Base-by-base conservation (phyloP, 495 filamentous ascomycete genomes). In the Jackrogersella multiformis region DNA sequence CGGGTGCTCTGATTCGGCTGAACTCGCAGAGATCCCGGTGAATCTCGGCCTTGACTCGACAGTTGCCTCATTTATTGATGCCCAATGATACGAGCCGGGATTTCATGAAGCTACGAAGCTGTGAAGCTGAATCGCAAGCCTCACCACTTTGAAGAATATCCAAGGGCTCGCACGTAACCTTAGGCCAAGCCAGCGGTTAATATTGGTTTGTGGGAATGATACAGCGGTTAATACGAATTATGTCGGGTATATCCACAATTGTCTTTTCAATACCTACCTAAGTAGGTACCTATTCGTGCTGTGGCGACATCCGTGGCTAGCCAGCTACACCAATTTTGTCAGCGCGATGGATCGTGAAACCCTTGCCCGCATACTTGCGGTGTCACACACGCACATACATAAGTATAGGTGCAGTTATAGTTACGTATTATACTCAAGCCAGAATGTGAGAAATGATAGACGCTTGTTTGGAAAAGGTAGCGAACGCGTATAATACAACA, bases 391-490 rank as follows among this genome's bases (percentile, higher is more conserved):
- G 9, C 34, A 58, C 36, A 52, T 24, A 49, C 45, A 18, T 13
- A 44, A 32, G 21, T 44, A 39, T 26, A 32, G 49, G 7, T 30
- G 38, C 26, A 42, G 48, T 23, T 59, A 52, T 21, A 30, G 4
- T 68, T 45, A 63, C 49, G 66, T 64, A 69, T 39, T 52, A 42
- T 13, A 30, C 21, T 44, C 21, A 44, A 39, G 44, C 35, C 21
- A 20, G 32, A 56, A 69, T 61, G 42, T 64, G 61, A 69, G 3
- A 62, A 56, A 18, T 57, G 30, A 69, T 34, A 56, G n/a, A 21
- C 55, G 35, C 61, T 69, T 64, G 56, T 42, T 56, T 42, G n/a
- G 60, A 60, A 69, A 30, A 59, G 61, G 66, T 16, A 69, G 42
- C 61, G 60, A 57, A 35, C 34, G 52, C 49, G 44, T 53, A 38